A percentile compares a stretch with the other conserved stretches of the same genome.
Evolutionary conservation across 1,139 yeast species (phyloP).

Genomic region (Yamadazyma blattariae): DNA sequence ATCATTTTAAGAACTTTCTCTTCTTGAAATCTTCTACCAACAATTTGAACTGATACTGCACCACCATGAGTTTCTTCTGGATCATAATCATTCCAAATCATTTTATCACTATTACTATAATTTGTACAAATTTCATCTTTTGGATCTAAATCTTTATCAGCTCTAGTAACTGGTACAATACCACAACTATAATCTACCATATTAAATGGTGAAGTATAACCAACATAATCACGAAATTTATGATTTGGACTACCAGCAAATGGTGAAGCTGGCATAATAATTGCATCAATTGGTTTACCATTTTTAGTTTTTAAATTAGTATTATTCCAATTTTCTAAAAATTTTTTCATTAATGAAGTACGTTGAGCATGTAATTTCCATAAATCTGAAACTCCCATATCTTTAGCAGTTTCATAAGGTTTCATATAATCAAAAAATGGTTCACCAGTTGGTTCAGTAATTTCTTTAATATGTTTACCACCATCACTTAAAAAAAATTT

Average conservation of each 20-base stretch:
- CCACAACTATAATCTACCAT: slow-evolving; percentile 58
- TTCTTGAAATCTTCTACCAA: slow-evolving; percentile 57
- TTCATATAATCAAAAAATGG: slow-evolving; percentile 38
- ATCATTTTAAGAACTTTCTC: slow-evolving; percentile 53
- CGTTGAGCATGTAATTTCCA: slow-evolving; percentile 42
- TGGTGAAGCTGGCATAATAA: slow-evolving; percentile 46
- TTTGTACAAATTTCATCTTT: slow-evolving; percentile 16
- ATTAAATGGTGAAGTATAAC: slow-evolving; percentile 60
- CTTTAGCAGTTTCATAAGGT: slow-evolving; percentile 27
- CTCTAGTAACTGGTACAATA: slow-evolving; percentile 55
- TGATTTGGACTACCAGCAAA: slow-evolving; percentile 45
- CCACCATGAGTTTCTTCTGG: slow-evolving; percentile 58
- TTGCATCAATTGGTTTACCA: slow-evolving; percentile 47
- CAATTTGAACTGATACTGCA: slow-evolving; percentile 65
- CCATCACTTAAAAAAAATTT: slow-evolving; percentile 49
- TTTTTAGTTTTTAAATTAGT: slow-evolving; percentile 28
- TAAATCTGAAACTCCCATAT: slow-evolving; percentile 33
- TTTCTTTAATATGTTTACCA: slow-evolving; percentile 28
- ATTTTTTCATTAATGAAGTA: slow-evolving; percentile 28
- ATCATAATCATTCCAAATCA: slow-evolving; percentile 40
- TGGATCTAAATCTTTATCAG: slow-evolving; percentile 42
- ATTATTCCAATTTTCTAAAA: slow-evolving; percentile 35
- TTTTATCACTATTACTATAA: slow-evolving; percentile 18
- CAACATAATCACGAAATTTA: slow-evolving; percentile 31
- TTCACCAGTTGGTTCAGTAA: slow-evolving; percentile 42